A percentile compares a stretch with the other conserved stretches of the same genome.
Conservation (phyloP, 805 yeast species). For the Ogataea siamensis region DNA sequence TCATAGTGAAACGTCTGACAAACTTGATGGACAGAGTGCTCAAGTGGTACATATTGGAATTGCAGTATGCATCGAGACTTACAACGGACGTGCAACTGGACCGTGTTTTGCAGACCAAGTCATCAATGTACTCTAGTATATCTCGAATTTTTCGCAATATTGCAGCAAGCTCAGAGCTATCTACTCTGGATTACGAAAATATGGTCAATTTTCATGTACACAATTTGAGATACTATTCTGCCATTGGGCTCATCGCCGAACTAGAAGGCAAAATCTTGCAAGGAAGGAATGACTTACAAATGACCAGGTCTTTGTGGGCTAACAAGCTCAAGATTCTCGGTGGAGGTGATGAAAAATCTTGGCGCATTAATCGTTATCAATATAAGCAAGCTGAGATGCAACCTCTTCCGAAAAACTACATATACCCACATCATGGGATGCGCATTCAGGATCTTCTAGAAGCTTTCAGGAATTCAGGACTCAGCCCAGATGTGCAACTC, state of each 20-base stretch:
- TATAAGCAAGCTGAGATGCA: constrained; percentile 18
- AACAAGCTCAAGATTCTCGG: constrained; percentile 26
- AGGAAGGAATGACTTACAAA: constrained; percentile 3
- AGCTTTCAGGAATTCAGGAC: constrained; percentile 19
- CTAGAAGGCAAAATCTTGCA: constrained; percentile 18
- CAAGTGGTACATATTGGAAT: constrained; percentile 18
- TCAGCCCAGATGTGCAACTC: constrained; percentile 24
- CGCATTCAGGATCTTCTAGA: constrained; percentile 18
- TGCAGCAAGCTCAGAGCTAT: constrained; percentile 5
- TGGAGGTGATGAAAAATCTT: constrained; percentile 23
- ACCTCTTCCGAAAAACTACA: constrained; percentile 10
- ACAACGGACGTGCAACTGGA: constrained; percentile 15
- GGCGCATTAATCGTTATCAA: constrained; percentile 27
- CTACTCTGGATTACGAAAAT: constrained; percentile 27
- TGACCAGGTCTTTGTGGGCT: constrained; percentile 28
- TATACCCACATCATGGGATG: constrained; percentile 16
- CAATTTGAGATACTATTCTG: constrained; percentile 18
- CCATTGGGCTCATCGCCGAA: constrained; percentile 21
- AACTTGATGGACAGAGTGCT: constrained; percentile 10
- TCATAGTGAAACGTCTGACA: constrained; percentile 20
- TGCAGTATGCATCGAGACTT: constrained; percentile 23
- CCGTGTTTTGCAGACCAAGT: constrained; percentile 8
- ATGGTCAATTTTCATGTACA: constrained; percentile 22
- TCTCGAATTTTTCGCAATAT: constrained; percentile 9
- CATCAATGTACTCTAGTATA: constrained; percentile 9